Evolutionary conservation across 2,329 filamentous ascomycete species (phyloP), one percentile per base, ranked within the genome.

Genomic region (Arthrobotrys musiformis): DNA sequence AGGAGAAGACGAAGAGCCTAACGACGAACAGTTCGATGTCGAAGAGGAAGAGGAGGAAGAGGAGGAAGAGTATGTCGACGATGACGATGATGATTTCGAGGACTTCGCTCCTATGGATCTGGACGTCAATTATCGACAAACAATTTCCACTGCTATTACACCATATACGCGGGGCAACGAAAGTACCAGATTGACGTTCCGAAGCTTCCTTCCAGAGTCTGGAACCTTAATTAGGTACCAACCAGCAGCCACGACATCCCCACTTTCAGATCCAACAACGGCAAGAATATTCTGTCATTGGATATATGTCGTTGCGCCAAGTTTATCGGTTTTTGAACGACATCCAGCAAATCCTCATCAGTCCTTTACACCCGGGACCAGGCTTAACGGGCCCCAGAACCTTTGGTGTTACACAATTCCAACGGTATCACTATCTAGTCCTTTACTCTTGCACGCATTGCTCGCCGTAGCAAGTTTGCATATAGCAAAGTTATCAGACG

Each of bases 221-320:
- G 85, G 86, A 66, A 80, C 86, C 8, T 85, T 93, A 52, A 86
- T 89, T 13, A 89, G 88, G 1, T 93, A 94, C 44, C 22, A 62
- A 24, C 90, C 91, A 4, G 89, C 89, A 0, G 87, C 89, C 2
- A 84, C 87, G 22, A 89, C 88, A 33, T 91, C 90, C 42, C 94
- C 95, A 33, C 85, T 97, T 28, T 92, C 90, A 80, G 93, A 97
- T 79, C 88, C 89, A 1, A 90, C 91, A 79, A 94, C 93, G 9
- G 91, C 93, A 13, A 88, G 90, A 30, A 90, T 97, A 5, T 98
- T 98, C 82, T 91, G 91, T 83, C 93, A 98, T 83, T 98, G 97
- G 82, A 90, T 98, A 54, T 91, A 93, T 80, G 91, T 95, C 5
- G 97, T 93, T 1, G 94, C 91, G 0, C 92, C 93, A 0, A 92